These are phyloP conservation scores for Arachis monticola DNA, from an alignment of 331 rosid species.

Conservation along the genomic window DNA sequence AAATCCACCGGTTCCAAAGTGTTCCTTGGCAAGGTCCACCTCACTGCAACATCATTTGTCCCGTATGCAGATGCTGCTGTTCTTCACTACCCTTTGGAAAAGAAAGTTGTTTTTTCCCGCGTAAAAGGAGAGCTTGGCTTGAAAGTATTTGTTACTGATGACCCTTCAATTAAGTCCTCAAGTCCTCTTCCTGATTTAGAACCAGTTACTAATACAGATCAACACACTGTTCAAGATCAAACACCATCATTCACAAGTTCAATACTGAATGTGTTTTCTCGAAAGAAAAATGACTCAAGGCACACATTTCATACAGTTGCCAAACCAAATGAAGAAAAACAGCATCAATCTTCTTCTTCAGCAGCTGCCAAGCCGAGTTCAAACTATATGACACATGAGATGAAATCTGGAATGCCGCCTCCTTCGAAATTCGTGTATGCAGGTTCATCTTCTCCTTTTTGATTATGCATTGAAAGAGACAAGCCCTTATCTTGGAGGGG, in stretches of 20 bases:
- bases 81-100: slow-evolving; percentile 89
- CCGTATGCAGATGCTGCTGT: slow-evolving; percentile 79
- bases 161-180: slow-evolving; percentile 70
- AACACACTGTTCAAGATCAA: slow-evolving; percentile 43
- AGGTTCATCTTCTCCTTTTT: slow-evolving; percentile 50
- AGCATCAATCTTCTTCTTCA: slow-evolving; percentile 45
- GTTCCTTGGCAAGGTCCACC: slow-evolving; percentile 78
- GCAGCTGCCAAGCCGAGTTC: slow-evolving; percentile 25
- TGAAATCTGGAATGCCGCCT: slow-evolving; percentile 54
- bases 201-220: slow-evolving; percentile 43
- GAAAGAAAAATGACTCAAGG: slow-evolving; percentile 55
- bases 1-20: slow-evolving; percentile 48
- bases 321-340: slow-evolving; percentile 41
- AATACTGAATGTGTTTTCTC: slow-evolving; percentile 50
- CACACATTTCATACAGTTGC: slow-evolving; percentile 71
- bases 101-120: slow-evolving; percentile 57
- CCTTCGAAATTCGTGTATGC: slow-evolving; percentile 44
- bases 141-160: slow-evolving; percentile 83
- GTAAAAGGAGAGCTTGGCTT: slow-evolving; percentile 91
- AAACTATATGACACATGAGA: slow-evolving; percentile 57
- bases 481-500: slow-evolving; percentile 91
- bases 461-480: slow-evolving; percentile 88
- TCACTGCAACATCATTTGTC: slow-evolving; percentile 84
- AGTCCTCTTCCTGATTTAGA: slow-evolving; percentile 63
- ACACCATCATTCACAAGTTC: slow-evolving; percentile 46